phyloP scores from a whole-genome alignment of 2,329 filamentous ascomycete species.

The Calonectria fujianensis region DNA sequence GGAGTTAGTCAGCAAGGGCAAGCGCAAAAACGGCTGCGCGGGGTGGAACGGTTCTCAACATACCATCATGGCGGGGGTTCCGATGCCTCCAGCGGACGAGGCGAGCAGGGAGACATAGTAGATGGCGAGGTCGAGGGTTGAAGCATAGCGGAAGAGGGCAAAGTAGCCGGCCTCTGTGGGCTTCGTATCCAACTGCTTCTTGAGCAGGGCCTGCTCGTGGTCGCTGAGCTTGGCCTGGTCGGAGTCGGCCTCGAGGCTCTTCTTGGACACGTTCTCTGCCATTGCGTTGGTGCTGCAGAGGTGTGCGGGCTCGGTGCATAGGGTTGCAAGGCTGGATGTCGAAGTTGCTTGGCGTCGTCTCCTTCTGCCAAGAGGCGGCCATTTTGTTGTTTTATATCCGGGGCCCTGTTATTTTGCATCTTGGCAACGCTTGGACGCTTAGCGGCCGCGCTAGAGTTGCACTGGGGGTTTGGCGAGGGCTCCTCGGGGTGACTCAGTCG shows the following conservation, averaged over 20 bases:
- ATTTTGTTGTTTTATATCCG: conserved; percentile 17
- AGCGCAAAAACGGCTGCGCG: conserved; percentile 60
- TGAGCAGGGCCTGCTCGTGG: conserved; percentile 77
- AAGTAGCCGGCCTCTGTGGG: conserved; percentile 75
- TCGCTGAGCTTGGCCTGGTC: conserved; percentile 59
- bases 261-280: neutral
- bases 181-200: conserved; percentile 78
- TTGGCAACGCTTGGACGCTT: conserved; percentile 2
- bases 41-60: conserved; percentile 59
- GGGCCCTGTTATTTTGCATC: neutral
- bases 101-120: conserved; percentile 74
- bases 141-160: conserved; percentile 80
- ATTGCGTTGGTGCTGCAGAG: neutral
- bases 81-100: conserved; percentile 80
- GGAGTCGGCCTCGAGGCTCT: neutral
- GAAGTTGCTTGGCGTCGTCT: neutral
- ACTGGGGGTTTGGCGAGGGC: neutral
- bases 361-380: neutral
- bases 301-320: neutral
- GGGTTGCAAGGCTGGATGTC: neutral
- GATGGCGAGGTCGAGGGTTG: conserved; percentile 75
- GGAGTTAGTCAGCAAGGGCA: neutral
- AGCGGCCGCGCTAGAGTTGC: neutral
- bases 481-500: conserved; percentile 18
- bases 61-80: conserved; percentile 84